Conservation (phyloP, 1,139 yeast species). For the Sporopachydermia cereana region DNA sequence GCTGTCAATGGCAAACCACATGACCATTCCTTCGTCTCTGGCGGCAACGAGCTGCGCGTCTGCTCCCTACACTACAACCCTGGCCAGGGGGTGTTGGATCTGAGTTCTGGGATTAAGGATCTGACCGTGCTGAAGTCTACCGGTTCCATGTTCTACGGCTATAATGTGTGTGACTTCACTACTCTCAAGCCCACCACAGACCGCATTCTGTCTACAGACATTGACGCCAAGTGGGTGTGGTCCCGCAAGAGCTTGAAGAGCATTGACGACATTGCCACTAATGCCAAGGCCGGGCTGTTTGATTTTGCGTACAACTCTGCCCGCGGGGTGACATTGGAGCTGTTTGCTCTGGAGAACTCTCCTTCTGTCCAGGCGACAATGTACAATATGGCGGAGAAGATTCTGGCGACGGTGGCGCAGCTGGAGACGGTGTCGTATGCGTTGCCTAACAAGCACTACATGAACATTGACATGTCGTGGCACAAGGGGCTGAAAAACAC, state of each 20-base stretch:
- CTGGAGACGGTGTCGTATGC: constrained; percentile 56
- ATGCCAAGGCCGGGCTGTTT: constrained; percentile 51
- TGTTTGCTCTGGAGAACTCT: constrained; percentile 76
- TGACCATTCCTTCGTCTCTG: constrained; percentile 73
- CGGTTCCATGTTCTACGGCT: constrained; percentile 90
- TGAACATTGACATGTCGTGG: constrained; percentile 71
- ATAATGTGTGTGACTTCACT: constrained; percentile 77
- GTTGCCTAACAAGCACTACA: constrained; percentile 85
- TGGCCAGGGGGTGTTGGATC: constrained; percentile 30
- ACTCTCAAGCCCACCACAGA: constrained; percentile 73
- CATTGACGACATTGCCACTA: constrained; percentile 36
- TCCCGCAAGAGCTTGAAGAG: constrained; percentile 38
- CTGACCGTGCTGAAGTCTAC: constrained; percentile 84
- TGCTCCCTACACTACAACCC: constrained; percentile 42
- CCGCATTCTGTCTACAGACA: constrained; percentile 80
- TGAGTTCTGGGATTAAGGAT: constrained; percentile 68
- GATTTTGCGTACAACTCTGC: constrained; percentile 52
- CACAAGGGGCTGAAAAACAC: constrained; percentile 58
- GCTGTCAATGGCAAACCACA: constrained; percentile 63
- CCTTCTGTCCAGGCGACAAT: constrained; percentile 92
- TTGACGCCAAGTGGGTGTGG: constrained; percentile 66
- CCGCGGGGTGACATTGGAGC: constrained; percentile 56
- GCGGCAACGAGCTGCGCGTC: constrained; percentile 71
- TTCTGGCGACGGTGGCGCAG: constrained; percentile 44
- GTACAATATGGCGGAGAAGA: constrained; percentile 79